Conservation (phyloP, 2,329 filamentous ascomycete species). For the Geosmithia morbida region DNA sequence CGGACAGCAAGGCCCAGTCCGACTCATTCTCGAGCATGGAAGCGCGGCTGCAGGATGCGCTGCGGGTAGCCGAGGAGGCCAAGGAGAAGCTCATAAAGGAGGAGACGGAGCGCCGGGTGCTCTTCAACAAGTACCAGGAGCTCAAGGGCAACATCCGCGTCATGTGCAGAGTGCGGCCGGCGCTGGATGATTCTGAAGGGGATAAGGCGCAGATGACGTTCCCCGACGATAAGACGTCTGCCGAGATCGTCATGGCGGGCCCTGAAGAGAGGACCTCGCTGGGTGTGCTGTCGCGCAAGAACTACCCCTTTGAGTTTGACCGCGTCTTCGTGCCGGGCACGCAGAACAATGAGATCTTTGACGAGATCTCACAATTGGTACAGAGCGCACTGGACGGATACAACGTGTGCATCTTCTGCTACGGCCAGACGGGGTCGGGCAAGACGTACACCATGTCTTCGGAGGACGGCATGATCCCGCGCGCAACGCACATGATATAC, state of each 20-base stretch:
- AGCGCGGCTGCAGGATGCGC: conserved; percentile 62
- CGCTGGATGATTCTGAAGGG: conserved; percentile 43
- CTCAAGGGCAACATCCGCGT: conserved; percentile 97
- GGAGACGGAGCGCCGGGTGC: conserved; percentile 75
- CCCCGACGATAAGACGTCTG: conserved; percentile 70
- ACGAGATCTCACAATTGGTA: conserved; percentile 91
- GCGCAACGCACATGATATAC: conserved; percentile 88
- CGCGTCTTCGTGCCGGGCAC: conserved; percentile 71
- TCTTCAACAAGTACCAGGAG: conserved; percentile 97
- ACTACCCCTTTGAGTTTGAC: conserved; percentile 80
- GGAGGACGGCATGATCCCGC: conserved; percentile 84
- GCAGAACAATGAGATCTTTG: conserved; percentile 78
- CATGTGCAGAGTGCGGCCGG: conserved; percentile 87
- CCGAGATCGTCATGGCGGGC: conserved; percentile 73
- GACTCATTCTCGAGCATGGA: conserved; percentile 75
- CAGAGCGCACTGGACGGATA: conserved; percentile 94
- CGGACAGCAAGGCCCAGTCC: conserved; percentile 78
- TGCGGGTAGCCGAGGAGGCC: conserved; percentile 52
- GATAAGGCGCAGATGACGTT: conserved; percentile 62
- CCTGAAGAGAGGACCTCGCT: conserved; percentile 74
- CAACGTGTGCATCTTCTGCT: conserved; percentile 98
- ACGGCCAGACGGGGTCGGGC: conserved; percentile 91
- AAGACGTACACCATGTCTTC: conserved; percentile 97
- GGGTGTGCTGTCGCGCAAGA: conserved; percentile 61
- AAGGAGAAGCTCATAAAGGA: conserved; percentile 79